phyloP scores from a whole-genome alignment of 371 early-diverging fungal species.

The Lichtheimia ramosa region DNA sequence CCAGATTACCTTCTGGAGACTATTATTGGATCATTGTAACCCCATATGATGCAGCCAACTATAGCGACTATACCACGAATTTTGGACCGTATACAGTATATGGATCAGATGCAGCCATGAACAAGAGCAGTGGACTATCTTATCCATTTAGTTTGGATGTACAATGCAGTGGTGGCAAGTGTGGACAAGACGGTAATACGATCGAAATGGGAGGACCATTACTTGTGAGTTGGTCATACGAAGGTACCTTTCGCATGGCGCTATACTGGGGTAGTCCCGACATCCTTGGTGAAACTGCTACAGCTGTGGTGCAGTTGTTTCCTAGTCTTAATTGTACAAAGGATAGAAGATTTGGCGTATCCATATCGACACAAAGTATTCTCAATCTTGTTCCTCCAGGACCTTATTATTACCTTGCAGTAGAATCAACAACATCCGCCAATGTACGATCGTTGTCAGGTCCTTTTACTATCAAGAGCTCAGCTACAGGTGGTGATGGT shows the following conservation, averaged over 20 bases:
- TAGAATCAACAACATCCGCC: background rate
- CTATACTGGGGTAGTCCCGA: background rate
- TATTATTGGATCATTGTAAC: background rate
- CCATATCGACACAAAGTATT: background rate
- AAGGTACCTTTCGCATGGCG: background rate
- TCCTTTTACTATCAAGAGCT: background rate
- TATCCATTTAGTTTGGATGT: background rate
- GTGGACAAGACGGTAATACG: background rate
- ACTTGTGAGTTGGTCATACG: background rate
- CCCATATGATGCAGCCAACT: background rate
- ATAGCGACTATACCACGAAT: background rate
- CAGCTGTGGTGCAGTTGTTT: background rate
- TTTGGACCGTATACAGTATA: background rate
- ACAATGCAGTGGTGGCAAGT: background rate
- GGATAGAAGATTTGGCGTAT: background rate
- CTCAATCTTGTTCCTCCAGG: background rate
- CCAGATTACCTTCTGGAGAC: slow-evolving; percentile 1
- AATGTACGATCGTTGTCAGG: background rate
- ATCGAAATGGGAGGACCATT: background rate
- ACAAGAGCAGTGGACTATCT: background rate
- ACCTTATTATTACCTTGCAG: background rate
- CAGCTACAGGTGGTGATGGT: too few species aligned
- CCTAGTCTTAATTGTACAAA: background rate
- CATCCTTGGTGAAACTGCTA: background rate
- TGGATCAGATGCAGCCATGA: background rate